phyloP scores from a whole-genome alignment of 192 early-diverging fungal species.

The Thamnidium elegans region DNA sequence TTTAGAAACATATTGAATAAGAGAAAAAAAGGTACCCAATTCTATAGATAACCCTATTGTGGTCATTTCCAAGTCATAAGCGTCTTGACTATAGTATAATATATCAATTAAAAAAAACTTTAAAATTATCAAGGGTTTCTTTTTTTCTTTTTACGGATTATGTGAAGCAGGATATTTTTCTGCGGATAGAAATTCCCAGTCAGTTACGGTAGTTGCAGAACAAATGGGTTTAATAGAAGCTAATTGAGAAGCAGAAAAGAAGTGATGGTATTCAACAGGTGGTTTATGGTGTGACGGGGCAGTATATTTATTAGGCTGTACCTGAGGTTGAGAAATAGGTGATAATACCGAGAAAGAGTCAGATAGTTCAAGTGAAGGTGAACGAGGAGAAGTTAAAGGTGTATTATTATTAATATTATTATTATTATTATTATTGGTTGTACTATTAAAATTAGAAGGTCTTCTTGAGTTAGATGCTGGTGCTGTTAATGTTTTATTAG shows the following conservation, averaged over 20 bases:
- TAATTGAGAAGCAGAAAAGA: constrained; percentile 19
- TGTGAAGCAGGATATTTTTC: constrained; percentile 28
- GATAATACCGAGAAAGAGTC: constrained; percentile 18
- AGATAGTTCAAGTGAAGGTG: constrained; percentile 16
- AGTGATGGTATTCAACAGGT: constrained; percentile 9
- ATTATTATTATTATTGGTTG: background rate
- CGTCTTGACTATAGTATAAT: constrained; percentile 55
- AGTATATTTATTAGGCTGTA: background rate
- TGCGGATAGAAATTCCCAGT: constrained; percentile 5
- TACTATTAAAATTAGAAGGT: constrained; percentile 4
- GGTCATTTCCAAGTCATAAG: constrained; percentile 69
- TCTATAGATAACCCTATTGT: constrained; percentile 60
- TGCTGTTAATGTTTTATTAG: constrained; percentile 15
- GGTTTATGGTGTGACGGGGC: background rate
- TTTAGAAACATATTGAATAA: too few relatives aligned
- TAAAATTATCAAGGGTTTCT: background rate
- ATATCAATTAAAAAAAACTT: constrained; percentile 5
- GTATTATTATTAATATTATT: constrained; percentile 1
- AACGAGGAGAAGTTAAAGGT: constrained; percentile 3
- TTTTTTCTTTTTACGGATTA: constrained; percentile 23
- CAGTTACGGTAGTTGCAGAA: constrained; percentile 6
- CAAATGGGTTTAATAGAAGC: constrained; percentile 17
- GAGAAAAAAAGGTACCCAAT: constrained; percentile 45
- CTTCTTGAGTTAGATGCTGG: constrained; percentile 4
- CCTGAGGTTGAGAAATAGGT: background rate